Evolutionary conservation across 148 eudicot genomes (phyloP).

Genomic region (Spergularia bocconei): DNA sequence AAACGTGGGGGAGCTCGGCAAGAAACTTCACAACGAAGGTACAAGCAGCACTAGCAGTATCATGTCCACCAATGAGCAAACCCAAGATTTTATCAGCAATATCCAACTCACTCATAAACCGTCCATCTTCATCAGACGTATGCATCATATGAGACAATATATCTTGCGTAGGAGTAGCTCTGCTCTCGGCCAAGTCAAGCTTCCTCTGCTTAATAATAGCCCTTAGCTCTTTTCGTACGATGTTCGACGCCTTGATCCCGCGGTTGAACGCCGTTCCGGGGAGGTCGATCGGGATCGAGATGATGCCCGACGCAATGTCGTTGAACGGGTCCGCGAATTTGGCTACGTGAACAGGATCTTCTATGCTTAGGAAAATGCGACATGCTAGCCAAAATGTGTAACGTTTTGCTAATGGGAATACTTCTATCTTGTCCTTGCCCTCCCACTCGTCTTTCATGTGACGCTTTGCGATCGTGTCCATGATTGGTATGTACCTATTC

Average conservation of each 20-base stretch:
- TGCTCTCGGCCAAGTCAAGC: slow-evolving; percentile 23
- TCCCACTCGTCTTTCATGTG: slow-evolving; percentile 31
- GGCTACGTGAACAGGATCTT: slow-evolving; percentile 24
- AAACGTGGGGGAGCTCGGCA: slow-evolving; percentile 29
- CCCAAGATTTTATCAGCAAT: slow-evolving; percentile 35
- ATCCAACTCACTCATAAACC: slow-evolving; percentile 30
- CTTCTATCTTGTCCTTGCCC: slow-evolving; percentile 17
- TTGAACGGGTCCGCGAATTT: slow-evolving; percentile 20
- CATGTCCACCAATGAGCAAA: slow-evolving; percentile 30
- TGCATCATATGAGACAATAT: slow-evolving; percentile 26
- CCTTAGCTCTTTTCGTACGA: slow-evolving; percentile 23
- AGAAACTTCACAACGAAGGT: slow-evolving; percentile 31
- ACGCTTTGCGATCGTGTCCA: slow-evolving; percentile 31
- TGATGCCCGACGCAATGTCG: slow-evolving; percentile 21
- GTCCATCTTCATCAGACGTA: slow-evolving; percentile 17
- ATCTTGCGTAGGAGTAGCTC: slow-evolving; percentile 17
- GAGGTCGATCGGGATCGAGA: slow-evolving; percentile 30
- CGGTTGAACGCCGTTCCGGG: slow-evolving; percentile 33
- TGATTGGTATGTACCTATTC: slow-evolving; percentile 29
- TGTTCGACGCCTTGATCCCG: slow-evolving; percentile 23
- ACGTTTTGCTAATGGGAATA: slow-evolving; percentile 28
- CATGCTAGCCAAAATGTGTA: slow-evolving; percentile 40
- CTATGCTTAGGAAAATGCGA: slow-evolving; percentile 33
- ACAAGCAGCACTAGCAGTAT: slow-evolving; percentile 31
- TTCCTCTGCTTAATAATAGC: slow-evolving; percentile 32